Base-by-base conservation (phyloP, 495 filamentous ascomycete species). In the Extremus antarcticus region DNA sequence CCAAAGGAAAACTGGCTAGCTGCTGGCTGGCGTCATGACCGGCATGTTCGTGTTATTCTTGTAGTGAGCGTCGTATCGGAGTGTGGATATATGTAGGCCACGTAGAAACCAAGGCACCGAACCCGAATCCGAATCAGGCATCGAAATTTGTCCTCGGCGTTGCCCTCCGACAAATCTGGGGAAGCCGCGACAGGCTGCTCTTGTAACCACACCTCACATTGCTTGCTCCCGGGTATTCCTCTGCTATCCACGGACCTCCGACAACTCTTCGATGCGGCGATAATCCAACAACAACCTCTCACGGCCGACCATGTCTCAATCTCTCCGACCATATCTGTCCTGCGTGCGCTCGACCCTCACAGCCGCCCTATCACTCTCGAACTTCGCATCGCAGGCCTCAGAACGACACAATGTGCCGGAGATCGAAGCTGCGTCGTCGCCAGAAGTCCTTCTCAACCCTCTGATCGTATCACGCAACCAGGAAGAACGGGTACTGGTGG, bases 351-450 rank as follows among this genome's bases (percentile, higher is more conserved):
- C 87, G 50, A 94, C 88, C 57, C 78, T 97, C 50, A 97, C 88
- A 2, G 90, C 92, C 53, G 92, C 94, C 51, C 86, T 97, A 58
- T 88, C 88, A 47, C 83, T 99, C 47, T 90, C 88, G 70, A 92
- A 99, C 76, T 99, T 99, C 70, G 90, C 91, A 47, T 96, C 90
- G 38, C 94, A 99, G 68, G 85, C 87, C 17, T 84, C 90, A 43
- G 94, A 99, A 74, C 79, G 94, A 56, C 94, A 95, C 72, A 97
- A 97, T 75, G 91, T 96, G 24, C 94, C 94, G 20, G 92, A 97
- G 69, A 87, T 99, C 64, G 94, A 99, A 74, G 90, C 92, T 45
- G 79, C 78, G 43, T 87, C 84, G 25, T 94, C 87, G 8, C 94
- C 94, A 3, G 94, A 99, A 75, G 83, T 97, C 32, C 75, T 97